Base-by-base conservation (phyloP, 768 basidiomycete genomes). In the Hygrocybe coccinea region DNA sequence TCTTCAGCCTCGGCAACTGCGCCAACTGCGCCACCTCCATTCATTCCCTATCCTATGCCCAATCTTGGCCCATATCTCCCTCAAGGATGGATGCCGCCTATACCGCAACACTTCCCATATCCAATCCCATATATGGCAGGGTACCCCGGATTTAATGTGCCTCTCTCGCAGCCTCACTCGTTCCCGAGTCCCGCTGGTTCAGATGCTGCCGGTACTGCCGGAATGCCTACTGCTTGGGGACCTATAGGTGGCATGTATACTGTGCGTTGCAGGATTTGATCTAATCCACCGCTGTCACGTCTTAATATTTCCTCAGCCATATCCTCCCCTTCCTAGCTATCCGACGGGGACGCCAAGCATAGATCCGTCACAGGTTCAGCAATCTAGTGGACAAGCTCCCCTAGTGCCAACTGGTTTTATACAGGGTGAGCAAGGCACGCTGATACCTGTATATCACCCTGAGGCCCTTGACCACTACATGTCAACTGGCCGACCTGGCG, bases 401-500 rank as follows among this genome's bases (percentile, higher is more conserved):
- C 69, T 87, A 10, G 71, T 78, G 43, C 82, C 86, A 1, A 80
- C 82, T 0, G 84, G 85, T 1, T 89, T 88, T 62, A 80, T 86
- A 52, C 85, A 87, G 57, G 82, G 83, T 53, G 84, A 87, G 54
- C 83, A 85, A 50, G 86, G 87, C 4, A 81, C 81, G n/a, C 74
- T 89, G 25, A 79, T 87, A 39, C 79, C 87, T 21, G 78, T 87
- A 33, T 89, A 89, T 64, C 79, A 79, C 22, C 82, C 82, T 2
- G 87, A 89, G 45, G 86, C 82, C 1, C 75, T 88, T 24, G 80
- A 86, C 59, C 80, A 82, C 52, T 88, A 88, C 60, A 83, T 88
- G 81, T 65, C 83, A 21, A 71, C 74, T 48, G 70, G 67, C 55
- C 74, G 74, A 56, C 59, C 65, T 24, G 55, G 52, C 12, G 58